Conservation (phyloP, 306 rosid genomes). For the Vicia villosa region DNA sequence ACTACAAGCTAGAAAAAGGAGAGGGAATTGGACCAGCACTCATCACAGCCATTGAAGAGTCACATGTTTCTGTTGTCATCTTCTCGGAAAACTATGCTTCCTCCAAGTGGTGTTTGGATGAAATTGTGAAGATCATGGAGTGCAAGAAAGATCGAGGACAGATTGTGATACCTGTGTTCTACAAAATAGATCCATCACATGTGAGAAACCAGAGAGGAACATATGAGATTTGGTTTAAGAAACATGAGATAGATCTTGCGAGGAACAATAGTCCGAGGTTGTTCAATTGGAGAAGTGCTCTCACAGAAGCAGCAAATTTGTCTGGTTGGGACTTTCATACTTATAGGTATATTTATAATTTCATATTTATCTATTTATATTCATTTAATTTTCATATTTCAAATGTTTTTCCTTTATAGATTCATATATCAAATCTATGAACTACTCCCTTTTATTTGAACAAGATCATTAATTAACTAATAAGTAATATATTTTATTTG, state of each 20-base stretch:
- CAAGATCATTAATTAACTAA: no score
- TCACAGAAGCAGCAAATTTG: slow-evolving; percentile 28
- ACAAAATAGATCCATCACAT: slow-evolving; percentile 13
- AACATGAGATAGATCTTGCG: neutral
- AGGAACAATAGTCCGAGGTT: neutral
- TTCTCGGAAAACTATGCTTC: neutral
- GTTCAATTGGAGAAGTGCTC: slow-evolving; percentile 19
- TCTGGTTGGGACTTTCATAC: slow-evolving; percentile 18
- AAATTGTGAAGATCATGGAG: slow-evolving; percentile 1
- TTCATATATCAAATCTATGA: no score
- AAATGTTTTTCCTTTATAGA: no score
- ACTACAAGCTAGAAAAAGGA: slow-evolving; percentile 7
- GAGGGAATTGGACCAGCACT: slow-evolving; percentile 12
- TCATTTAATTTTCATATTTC: neutral
- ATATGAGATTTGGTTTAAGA: neutral
- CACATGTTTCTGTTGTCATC: slow-evolving; percentile 13
- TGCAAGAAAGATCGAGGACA: neutral
- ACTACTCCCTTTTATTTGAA: no score
- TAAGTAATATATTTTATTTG: no score
- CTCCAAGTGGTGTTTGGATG: slow-evolving; percentile 11
- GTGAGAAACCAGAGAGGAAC: slow-evolving; percentile 18
- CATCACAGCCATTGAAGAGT: slow-evolving; percentile 24
- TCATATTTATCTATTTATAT: neutral
- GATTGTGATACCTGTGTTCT: slow-evolving; percentile 9
- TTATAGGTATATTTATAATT: slow-evolving; percentile 5